Percentiles rank a stretch among this genome's conserved stretches.
These are phyloP conservation scores for Silene coronaria DNA, from an alignment of 179 eudicot genomes.

Conservation along the genomic window DNA sequence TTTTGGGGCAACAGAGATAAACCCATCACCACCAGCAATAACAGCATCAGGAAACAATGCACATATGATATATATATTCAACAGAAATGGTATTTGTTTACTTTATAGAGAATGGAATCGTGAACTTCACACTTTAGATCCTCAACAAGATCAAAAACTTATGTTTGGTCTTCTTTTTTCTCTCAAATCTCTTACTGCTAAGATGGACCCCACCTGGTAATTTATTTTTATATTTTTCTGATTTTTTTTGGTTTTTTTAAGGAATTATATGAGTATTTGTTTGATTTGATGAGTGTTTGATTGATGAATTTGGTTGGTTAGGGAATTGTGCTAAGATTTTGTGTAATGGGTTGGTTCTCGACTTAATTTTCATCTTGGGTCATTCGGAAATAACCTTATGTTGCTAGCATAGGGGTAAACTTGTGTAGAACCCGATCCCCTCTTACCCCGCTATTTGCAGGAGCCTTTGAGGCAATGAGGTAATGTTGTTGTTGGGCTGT, in stretches of 20 bases:
- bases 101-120: constrained; percentile 94
- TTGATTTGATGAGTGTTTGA: neutral
- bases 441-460: too few relatives aligned
- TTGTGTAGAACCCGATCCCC: too few relatives aligned
- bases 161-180: constrained; percentile 93
- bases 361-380: neutral
- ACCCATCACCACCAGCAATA: constrained; percentile 75
- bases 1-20: constrained; percentile 84
- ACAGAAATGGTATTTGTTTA: constrained; percentile 78
- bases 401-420: too few relatives aligned
- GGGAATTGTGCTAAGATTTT: too few relatives aligned
- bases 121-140: constrained; percentile 55
- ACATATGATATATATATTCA: constrained; percentile 88
- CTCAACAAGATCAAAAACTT: constrained; percentile 91
- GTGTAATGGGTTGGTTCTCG: neutral
- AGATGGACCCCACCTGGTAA: constrained; percentile 42
- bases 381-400: too few relatives aligned
- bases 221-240: neutral
- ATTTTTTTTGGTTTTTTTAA: neutral
- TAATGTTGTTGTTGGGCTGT: neutral
- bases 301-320: neutral
- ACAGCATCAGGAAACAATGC: constrained; percentile 81
- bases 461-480: too few relatives aligned
- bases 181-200: constrained; percentile 80
- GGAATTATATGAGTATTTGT: neutral